These are phyloP conservation scores for Fraxinus albicans DNA, from an alignment of 305 asterid genomes.

Conservation along the genomic window DNA sequence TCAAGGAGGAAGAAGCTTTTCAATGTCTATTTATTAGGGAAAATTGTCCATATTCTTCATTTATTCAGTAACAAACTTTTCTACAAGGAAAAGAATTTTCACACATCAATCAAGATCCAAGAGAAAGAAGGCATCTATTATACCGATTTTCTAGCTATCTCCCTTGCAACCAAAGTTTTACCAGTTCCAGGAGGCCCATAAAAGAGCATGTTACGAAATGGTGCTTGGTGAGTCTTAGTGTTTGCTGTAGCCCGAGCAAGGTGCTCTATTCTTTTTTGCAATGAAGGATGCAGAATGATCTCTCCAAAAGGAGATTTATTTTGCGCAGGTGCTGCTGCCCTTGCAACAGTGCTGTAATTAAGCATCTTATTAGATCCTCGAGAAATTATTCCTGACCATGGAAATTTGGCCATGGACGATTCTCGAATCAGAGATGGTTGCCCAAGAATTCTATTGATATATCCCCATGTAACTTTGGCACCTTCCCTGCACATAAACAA, in stretches of 20 bases:
- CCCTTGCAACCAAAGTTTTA: constrained; percentile 98
- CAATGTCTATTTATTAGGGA: background rate
- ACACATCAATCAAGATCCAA: background rate
- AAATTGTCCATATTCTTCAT: background rate
- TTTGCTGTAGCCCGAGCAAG: constrained; percentile 96
- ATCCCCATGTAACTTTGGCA: constrained; percentile 91
- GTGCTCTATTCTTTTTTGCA: constrained; percentile 85
- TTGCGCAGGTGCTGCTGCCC: constrained; percentile 40
- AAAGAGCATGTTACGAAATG: constrained; percentile 95
- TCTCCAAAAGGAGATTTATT: constrained; percentile 63
- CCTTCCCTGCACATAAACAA: constrained; percentile 75
- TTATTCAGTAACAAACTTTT: background rate
- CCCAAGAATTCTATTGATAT: constrained; percentile 89
- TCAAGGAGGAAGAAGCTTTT: background rate
- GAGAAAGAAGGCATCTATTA: background rate
- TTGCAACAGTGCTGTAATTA: constrained; percentile 50
- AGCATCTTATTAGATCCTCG: constrained; percentile 50
- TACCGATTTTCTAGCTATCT: constrained; percentile 97
- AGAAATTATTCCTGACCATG: constrained; percentile 82
- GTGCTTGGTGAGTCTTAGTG: constrained; percentile 92
- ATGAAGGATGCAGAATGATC: constrained; percentile 79
- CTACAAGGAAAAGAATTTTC: background rate
- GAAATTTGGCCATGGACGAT: constrained; percentile 89
- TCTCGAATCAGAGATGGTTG: constrained; percentile 98
- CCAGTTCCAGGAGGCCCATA: constrained; percentile 99